phyloP scores from a whole-genome alignment of 2,329 filamentous ascomycete genomes.

The Colletotrichum horii region DNA sequence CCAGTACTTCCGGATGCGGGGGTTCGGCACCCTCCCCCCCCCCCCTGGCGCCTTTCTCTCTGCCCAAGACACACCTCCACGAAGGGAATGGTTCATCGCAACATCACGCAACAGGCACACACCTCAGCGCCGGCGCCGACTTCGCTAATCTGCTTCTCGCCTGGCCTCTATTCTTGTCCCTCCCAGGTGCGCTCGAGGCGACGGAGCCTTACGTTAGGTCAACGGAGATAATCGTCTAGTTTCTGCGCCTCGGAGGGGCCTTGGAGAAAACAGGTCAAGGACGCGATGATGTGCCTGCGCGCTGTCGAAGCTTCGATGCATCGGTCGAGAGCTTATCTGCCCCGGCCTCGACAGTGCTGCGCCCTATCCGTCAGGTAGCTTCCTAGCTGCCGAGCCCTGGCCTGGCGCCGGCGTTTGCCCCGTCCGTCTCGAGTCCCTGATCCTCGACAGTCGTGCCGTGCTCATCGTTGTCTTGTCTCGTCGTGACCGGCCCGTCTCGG shows the following conservation, averaged over 20 bases:
- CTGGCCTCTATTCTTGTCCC: background rate
- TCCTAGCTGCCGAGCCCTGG: background rate
- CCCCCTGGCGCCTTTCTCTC: conserved; percentile 11
- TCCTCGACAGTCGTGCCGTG: background rate
- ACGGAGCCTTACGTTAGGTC: background rate
- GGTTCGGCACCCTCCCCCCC: no score
- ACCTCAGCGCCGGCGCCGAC: background rate
- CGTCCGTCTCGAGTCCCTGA: background rate
- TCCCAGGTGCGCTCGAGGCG: background rate
- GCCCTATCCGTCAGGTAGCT: background rate
- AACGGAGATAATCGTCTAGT: background rate
- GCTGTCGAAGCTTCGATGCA: background rate
- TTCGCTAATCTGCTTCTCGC: conserved; percentile 2
- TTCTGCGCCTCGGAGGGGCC: background rate
- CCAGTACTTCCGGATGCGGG: conserved; percentile 14
- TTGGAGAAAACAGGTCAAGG: background rate
- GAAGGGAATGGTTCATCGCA: conserved; percentile 3
- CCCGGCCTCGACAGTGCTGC: background rate
- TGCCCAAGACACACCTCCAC: conserved; percentile 19
- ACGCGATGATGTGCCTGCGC: background rate
- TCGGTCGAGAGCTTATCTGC: background rate
- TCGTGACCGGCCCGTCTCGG: background rate
- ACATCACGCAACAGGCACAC: conserved; percentile 13
- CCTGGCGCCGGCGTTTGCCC: background rate
- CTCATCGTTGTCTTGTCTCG: background rate